Conservation (phyloP, 139 green algal genomes). For the Coccomyxa sp. region DNA sequence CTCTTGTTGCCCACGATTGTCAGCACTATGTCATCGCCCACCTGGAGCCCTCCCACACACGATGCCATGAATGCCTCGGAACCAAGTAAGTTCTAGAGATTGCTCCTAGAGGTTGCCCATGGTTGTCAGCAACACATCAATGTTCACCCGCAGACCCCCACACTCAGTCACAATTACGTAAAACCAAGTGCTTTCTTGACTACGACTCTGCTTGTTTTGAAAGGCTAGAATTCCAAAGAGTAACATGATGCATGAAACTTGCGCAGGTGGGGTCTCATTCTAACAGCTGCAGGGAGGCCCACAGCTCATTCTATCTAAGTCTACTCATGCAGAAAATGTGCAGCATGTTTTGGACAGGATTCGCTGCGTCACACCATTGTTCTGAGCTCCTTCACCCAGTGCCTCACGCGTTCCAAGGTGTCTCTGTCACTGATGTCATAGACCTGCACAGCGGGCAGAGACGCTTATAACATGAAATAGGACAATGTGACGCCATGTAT, state of each 20-base stretch:
- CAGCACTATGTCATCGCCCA: constrained; percentile 8
- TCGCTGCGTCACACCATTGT: constrained; percentile 11
- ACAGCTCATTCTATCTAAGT: too few relatives aligned
- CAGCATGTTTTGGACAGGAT: neutral
- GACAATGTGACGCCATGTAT: neutral
- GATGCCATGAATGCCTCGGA: neutral
- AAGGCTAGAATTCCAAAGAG: neutral
- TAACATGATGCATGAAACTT: neutral
- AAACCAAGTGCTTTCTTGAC: neutral
- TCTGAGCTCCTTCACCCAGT: constrained; percentile 19
- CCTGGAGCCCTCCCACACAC: neutral
- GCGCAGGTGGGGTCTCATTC: too few relatives aligned
- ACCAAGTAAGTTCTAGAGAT: neutral
- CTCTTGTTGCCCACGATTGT: constrained; percentile 10
- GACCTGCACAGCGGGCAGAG: neutral
- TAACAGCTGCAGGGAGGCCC: too few relatives aligned
- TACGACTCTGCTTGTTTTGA: neutral
- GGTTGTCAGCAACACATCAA: neutral
- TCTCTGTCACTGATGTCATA: constrained; percentile 26
- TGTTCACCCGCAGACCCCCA: neutral
- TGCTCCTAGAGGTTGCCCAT: neutral
- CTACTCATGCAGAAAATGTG: neutral
- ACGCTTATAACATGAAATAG: neutral
- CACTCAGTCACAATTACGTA: neutral
- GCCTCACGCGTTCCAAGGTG: constrained; percentile 15